phyloP scores from a whole-genome alignment of 2,329 filamentous ascomycete genomes.

The Rutstroemia sp. region DNA sequence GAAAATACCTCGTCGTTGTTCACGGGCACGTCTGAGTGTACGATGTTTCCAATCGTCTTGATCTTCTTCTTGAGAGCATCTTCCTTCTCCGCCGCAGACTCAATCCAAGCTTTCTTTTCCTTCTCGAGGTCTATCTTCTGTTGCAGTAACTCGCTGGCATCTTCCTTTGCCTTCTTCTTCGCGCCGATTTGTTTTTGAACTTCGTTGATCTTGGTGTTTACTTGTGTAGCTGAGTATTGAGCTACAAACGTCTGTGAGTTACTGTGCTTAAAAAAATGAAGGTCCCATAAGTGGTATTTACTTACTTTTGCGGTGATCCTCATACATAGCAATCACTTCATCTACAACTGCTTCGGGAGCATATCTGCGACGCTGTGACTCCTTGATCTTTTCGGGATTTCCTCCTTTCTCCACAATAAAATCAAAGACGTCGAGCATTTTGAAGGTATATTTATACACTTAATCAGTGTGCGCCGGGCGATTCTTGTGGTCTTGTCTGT shows the following conservation, averaged over 20 bases:
- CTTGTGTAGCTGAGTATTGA: slow-evolving; percentile 70
- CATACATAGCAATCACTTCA: slow-evolving; percentile 79
- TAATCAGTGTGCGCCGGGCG: not conserved
- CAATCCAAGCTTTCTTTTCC: slow-evolving; percentile 73
- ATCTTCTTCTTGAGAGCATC: slow-evolving; percentile 67
- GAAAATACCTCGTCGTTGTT: slow-evolving; percentile 65
- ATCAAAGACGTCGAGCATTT: slow-evolving; percentile 70
- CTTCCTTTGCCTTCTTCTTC: slow-evolving; percentile 93
- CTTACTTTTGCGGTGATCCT: slow-evolving; percentile 72
- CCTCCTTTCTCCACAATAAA: slow-evolving; percentile 84
- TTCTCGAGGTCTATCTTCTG: slow-evolving; percentile 73
- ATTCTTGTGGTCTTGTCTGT: not conserved
- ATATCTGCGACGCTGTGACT: slow-evolving; percentile 78
- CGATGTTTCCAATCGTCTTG: slow-evolving; percentile 81
- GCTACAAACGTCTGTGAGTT: slow-evolving; percentile 35
- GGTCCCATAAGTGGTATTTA: slow-evolving; percentile 6
- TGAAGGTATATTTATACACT: slow-evolving; percentile 15
- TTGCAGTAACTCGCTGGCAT: slow-evolving; percentile 70
- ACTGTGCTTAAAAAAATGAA: too few species aligned
- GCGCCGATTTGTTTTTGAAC: slow-evolving; percentile 83
- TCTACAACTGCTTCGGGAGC: slow-evolving; percentile 81
- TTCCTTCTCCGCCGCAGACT: slow-evolving; percentile 69
- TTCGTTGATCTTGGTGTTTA: slow-evolving; percentile 78
- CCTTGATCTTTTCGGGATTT: slow-evolving; percentile 83
- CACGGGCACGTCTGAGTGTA: slow-evolving; percentile 80